Base-by-base conservation (phyloP, 148 eudicot species). In the Fagopyrum esculentum region DNA sequence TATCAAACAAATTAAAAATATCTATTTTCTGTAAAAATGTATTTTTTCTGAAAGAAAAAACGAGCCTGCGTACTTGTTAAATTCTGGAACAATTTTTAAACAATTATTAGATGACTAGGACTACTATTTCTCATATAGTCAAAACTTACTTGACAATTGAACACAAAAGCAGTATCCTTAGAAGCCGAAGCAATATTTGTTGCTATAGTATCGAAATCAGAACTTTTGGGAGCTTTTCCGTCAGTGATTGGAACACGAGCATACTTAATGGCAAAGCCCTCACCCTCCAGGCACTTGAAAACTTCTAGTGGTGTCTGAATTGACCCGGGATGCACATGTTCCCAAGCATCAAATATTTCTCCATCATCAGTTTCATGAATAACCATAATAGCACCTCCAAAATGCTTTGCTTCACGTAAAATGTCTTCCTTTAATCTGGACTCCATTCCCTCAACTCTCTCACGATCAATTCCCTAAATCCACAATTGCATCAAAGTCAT, bases 201-300 rank as follows among this genome's bases (percentile, higher is more conserved):
- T 15, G 95, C 91, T 73, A 93, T 75, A 12, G 87, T 87, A 78
- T 93, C 98, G 80, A 93, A 93, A 79, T 91, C 98, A 76, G 98
- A 93, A 84, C 97, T 88, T 82, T 91, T 93, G 74, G 98, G 97
- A 82, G 98, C 97, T 84, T 93, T 93, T 63, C 98, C 98, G 80
- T 93, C 98, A 72, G 98, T 93, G 75, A 93, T 93, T n/a, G 98
- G 98, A 74, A 93, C 97, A 80, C 98, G 97, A 47, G 97, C 98
- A 87, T 93, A 93, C 78, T 86, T 89, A 72, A 93, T 85, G 29
- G 90, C 91, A 80, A 86, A 89, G 74, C 97, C 97, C 76, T 89
- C 90, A 15, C 83, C 80, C 82, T 89, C 87, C 59, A 93, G 85
- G 81, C 85, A 80, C 76, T 82, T 86, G 79, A 89, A 91, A 79